Evolutionary conservation across 352 stramenopile species (phyloP).

Genomic region (Pythium brassicae): DNA sequence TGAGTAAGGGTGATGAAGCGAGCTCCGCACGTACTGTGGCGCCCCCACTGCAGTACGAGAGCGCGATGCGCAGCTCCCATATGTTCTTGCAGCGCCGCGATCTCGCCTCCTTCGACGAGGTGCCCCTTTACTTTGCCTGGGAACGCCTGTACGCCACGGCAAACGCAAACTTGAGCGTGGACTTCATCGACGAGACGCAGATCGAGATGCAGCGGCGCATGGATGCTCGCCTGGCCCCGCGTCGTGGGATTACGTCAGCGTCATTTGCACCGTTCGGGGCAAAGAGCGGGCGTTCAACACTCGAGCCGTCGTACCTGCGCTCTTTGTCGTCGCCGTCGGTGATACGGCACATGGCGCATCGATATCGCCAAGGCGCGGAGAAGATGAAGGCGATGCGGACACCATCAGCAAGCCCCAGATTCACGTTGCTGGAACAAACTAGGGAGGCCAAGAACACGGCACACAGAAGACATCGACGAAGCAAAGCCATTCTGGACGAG

Average conservation of each 20-base stretch:
- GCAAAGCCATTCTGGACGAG: constrained; percentile 13
- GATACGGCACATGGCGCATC: constrained; percentile 29
- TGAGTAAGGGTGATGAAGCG: background rate
- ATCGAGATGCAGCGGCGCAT: constrained; percentile 25
- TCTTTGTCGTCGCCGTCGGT: constrained; percentile 18
- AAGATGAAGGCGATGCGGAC: constrained; percentile 17
- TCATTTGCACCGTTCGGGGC: constrained; percentile 27
- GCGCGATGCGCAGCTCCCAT: constrained; percentile 26
- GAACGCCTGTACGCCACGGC: constrained; percentile 38
- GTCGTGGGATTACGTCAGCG: constrained; percentile 23
- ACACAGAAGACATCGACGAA: constrained; percentile 2
- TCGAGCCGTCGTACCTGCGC: constrained; percentile 31
- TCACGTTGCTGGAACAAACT: background rate
- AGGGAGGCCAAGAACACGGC: background rate
- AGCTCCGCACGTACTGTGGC: background rate
- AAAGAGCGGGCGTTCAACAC: constrained; percentile 20
- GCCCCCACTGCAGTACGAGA: constrained; percentile 24
- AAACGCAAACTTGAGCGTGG: constrained; percentile 39
- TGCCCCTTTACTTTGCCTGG: constrained; percentile 55
- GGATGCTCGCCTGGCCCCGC: constrained; percentile 27
- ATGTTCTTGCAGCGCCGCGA: constrained; percentile 33
- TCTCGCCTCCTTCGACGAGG: constrained; percentile 40
- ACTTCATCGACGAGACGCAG: constrained; percentile 34
- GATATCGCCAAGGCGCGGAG: constrained; percentile 27
- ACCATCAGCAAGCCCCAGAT: background rate